A percentile compares a stretch with the other conserved stretches of the same genome.
Conservation (phyloP, 495 filamentous ascomycete species). For the Tuber calosporum region DNA sequence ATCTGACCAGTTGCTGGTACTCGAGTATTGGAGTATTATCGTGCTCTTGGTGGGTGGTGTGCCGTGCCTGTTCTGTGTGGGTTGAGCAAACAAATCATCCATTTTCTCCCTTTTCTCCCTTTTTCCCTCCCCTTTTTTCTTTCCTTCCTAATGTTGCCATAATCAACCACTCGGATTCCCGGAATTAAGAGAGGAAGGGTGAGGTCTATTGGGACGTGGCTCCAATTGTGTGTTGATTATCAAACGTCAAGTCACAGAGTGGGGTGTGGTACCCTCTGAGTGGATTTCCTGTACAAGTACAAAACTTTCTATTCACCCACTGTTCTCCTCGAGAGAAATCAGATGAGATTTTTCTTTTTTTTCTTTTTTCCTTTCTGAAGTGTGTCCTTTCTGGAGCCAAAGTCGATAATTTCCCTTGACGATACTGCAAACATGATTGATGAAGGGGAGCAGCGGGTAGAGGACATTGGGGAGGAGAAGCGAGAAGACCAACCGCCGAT, state of each 20-base stretch:
- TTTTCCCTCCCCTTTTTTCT: neutral
- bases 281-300: constrained; percentile 7
- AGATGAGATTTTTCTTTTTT: constrained; percentile 4
- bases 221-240: constrained; percentile 26
- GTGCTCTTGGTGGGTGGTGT: neutral
- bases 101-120: neutral
- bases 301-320: constrained; percentile 5
- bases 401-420: constrained; percentile 6
- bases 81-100: neutral
- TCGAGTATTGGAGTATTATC: neutral
- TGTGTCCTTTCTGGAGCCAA: constrained; percentile 33
- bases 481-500: constrained; percentile 9
- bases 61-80: neutral
- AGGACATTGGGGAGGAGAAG: neutral
- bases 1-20: neutral
- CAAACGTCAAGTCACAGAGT: constrained; percentile 16
- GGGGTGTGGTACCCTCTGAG: constrained; percentile 7
- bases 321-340: constrained; percentile 9
- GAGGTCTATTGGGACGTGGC: constrained; percentile 22
- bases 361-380: constrained; percentile 17
- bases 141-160: constrained; percentile 3
- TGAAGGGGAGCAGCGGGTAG: constrained; percentile 10
- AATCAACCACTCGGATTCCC: constrained; percentile 20
- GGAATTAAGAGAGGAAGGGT: constrained; percentile 1
- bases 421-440: constrained; percentile 2